Evolutionary conservation across 768 basidiomycete species (phyloP), one percentile per base, ranked within the genome.

Genomic region (Calocybe cyanea): DNA sequence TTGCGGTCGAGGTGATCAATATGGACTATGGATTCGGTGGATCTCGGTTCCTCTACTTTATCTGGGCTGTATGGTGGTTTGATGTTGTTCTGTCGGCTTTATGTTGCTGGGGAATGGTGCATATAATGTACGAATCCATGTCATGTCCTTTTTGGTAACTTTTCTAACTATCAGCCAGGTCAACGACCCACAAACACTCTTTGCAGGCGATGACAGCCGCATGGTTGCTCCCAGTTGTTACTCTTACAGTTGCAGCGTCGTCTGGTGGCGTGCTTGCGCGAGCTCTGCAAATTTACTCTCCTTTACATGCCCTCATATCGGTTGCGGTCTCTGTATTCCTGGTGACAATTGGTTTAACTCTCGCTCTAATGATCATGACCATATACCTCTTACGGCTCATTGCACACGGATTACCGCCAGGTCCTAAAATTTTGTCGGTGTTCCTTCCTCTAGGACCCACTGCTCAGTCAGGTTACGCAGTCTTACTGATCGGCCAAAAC

Each of bases 151-250:
- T 46, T 7, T 24, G 31, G 13, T 3, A 2, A 7, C 14, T 38
- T 42, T 32, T 32, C 28, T 43, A 9, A 43, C 36, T 18, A 21
- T 30, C 15, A 13, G 7, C 0, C 46, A 75, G 73, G 86, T 77
- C 80, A 61, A 77, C 63, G 60, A 70, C 31, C 55, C 75, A 89
- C 15, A 65, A 68, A 5, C 82, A 88, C 56, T 63, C 78, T 0
- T 55, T 82, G 4, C 66, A 74, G 34, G 57, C 65, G 1, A 76
- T 88, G 74, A 80, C 80, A 0, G 64, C 81, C 18, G 60, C 71
- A 17, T 90, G 87, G 87, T 67, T 90, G 7, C 79, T 91, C 23
- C 89, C 89, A 0, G 76, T 87, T 9, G 83, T 91, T 2, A 78
- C 87, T 0, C 71, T 84, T 13, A 75, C 85, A 35, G 88, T 91